Percentiles rank a stretch among this genome's conserved stretches.
Evolutionary conservation across 768 basidiomycete species (phyloP).

Genomic region (Phlebiopsis gigantea): DNA sequence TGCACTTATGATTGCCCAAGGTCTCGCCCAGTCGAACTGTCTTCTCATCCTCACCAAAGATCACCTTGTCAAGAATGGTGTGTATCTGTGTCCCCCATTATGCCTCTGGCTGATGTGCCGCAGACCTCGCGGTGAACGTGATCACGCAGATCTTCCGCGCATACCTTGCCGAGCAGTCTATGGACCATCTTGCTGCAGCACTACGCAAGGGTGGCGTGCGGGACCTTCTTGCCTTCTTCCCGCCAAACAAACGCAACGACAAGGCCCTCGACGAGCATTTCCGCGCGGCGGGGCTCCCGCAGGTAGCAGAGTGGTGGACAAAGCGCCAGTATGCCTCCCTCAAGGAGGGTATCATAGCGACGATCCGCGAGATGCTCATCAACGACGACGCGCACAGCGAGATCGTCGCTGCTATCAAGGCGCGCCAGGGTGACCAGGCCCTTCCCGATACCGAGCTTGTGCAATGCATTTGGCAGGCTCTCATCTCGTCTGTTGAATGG

Average conservation of each 20-base stretch:
- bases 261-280: slow-evolving; percentile 82
- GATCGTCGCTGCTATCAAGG: slow-evolving; percentile 74
- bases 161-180: slow-evolving; percentile 75
- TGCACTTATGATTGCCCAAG: slow-evolving; percentile 80
- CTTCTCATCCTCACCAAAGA: slow-evolving; percentile 85
- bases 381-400: slow-evolving; percentile 66
- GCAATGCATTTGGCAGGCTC: slow-evolving; percentile 87
- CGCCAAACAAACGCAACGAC: slow-evolving; percentile 70
- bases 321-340: slow-evolving; percentile 83
- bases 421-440: slow-evolving; percentile 69
- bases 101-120: neutral
- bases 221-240: slow-evolving; percentile 86
- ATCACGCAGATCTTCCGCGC: slow-evolving; percentile 76
- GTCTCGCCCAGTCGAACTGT: slow-evolving; percentile 72
- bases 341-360: slow-evolving; percentile 69
- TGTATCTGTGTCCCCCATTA: slow-evolving; percentile 8
- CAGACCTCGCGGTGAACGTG: slow-evolving; percentile 75
- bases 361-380: slow-evolving; percentile 65
- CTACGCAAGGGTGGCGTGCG: slow-evolving; percentile 83
- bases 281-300: slow-evolving; percentile 68
- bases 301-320: slow-evolving; percentile 90
- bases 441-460: slow-evolving; percentile 83
- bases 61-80: slow-evolving; percentile 93
- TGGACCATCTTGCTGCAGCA: slow-evolving; percentile 83
- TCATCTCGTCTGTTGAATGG: slow-evolving; percentile 87